These are phyloP conservation scores for Teunomyces pallodes DNA, from an alignment of 805 yeast species.

Conservation along the genomic window DNA sequence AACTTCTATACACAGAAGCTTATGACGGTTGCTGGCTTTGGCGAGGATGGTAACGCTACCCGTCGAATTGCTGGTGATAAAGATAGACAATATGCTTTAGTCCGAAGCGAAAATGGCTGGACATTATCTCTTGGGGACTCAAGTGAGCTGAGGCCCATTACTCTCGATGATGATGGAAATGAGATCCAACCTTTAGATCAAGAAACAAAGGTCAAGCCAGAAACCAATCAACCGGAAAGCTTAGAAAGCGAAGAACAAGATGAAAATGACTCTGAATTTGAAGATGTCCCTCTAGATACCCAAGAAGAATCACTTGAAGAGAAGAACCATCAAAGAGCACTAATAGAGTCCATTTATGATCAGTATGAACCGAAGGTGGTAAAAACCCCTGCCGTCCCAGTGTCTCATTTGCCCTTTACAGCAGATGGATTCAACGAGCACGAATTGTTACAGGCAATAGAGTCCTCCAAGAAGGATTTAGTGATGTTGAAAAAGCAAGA, in stretches of 20 bases:
- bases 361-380: conserved; percentile 15
- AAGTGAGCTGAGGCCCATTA: conserved; percentile 44
- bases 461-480: conserved; percentile 45
- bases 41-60: conserved; percentile 47
- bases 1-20: conserved; percentile 85
- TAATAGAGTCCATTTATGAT: conserved; percentile 37
- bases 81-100: conserved; percentile 70
- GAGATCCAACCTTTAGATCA: conserved; percentile 6
- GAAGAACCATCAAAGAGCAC: conserved; percentile 23
- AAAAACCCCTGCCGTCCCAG: not conserved
- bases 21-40: conserved; percentile 81
- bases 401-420: not conserved
- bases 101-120: conserved; percentile 82
- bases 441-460: conserved; percentile 48
- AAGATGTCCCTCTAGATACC: conserved; percentile 21
- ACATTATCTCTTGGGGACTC: conserved; percentile 57
- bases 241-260: conserved; percentile 5
- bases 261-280: conserved; percentile 17
- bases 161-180: conserved; percentile 43
- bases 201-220: not conserved
- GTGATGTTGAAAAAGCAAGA: conserved; percentile 21
- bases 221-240: not conserved
- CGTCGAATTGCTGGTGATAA: conserved; percentile 78
- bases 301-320: conserved; percentile 26
- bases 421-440: conserved; percentile 23